Evolutionary conservation across 768 basidiomycete genomes (phyloP).

Genomic region (Lentinula sp.): DNA sequence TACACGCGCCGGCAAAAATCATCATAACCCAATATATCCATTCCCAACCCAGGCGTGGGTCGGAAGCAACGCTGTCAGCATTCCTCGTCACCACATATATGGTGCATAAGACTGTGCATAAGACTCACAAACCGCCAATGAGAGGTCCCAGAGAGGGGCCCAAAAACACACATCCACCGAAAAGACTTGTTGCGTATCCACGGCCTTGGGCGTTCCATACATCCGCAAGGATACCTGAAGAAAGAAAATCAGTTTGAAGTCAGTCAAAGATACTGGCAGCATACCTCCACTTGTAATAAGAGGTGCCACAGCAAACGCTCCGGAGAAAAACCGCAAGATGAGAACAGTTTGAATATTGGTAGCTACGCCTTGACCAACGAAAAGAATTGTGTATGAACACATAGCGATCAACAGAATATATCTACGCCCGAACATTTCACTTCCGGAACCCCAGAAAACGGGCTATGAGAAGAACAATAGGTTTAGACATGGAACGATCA

Average conservation of each 20-base stretch:
- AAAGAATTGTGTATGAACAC: conserved; percentile 45
- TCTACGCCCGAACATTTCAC: conserved; percentile 51
- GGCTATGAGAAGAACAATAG: conserved; percentile 24
- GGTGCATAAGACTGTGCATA: not conserved
- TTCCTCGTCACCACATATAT: not conserved
- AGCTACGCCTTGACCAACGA: conserved; percentile 56
- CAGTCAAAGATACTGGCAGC: not conserved
- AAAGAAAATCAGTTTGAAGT: not conserved
- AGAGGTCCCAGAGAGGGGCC: conserved; percentile 64
- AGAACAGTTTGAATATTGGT: conserved; percentile 53
- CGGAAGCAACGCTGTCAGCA: conserved; percentile 26
- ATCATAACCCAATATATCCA: conserved; percentile 72
- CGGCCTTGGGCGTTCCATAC: conserved; percentile 47
- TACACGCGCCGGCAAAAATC: conserved; percentile 52
- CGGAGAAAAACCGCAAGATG: conserved; percentile 55
- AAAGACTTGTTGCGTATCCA: conserved; percentile 52
- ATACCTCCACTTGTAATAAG: conserved; percentile 48
- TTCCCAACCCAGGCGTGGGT: conserved; percentile 48
- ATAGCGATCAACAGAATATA: conserved; percentile 49
- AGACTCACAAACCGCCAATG: conserved; percentile 49
- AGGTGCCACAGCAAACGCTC: conserved; percentile 58
- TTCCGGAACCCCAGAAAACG: conserved; percentile 54
- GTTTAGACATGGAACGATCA: not conserved
- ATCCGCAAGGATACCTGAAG: conserved; percentile 47
- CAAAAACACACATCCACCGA: conserved; percentile 55